Evolutionary conservation across 208 protist genomes (phyloP).

Genomic region (Trypanosomatidae sp.): DNA sequence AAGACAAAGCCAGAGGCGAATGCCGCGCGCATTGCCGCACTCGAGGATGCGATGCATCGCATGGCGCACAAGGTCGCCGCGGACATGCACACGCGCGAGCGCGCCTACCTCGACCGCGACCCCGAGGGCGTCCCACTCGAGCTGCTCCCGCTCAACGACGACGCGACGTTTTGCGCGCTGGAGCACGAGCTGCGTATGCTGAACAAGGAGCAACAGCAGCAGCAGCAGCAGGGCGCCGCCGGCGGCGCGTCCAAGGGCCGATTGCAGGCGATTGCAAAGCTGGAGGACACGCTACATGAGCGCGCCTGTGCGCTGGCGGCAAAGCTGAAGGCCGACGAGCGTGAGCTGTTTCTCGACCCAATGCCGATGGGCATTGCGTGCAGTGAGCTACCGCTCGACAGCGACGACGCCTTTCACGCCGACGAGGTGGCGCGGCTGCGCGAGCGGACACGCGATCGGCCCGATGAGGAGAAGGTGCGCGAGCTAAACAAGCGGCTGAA

Average conservation of each 20-base stretch:
- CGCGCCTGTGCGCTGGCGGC: constrained; percentile 43
- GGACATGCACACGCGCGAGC: constrained; percentile 38
- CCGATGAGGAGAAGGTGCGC: constrained; percentile 18
- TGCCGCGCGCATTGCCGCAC: constrained; percentile 40
- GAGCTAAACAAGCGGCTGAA: constrained; percentile 40
- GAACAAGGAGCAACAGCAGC: constrained; percentile 18
- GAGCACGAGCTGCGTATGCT: constrained; percentile 50
- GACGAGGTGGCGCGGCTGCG: constrained; percentile 43
- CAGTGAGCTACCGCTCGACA: constrained; percentile 40
- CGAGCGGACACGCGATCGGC: constrained; percentile 27
- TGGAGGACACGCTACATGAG: constrained; percentile 34
- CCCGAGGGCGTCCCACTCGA: constrained; percentile 45
- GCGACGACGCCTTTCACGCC: constrained; percentile 29
- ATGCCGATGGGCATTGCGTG: constrained; percentile 34
- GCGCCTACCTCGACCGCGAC: constrained; percentile 38
- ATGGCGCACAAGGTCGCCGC: constrained; percentile 28
- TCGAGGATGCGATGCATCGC: constrained; percentile 54
- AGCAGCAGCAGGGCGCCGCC: constrained; percentile 15
- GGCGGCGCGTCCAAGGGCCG: constrained; percentile 7
- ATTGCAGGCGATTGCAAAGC: constrained; percentile 11
- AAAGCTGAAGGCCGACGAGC: constrained; percentile 50
- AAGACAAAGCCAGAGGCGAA: constrained; percentile 28
- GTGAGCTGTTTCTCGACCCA: constrained; percentile 48
- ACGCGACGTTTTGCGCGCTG: constrained; percentile 25
- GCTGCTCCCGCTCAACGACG: constrained; percentile 46